Evolutionary conservation across 2,329 filamentous ascomycete genomes (phyloP).

Genomic region (Xylaria hypoxylon): DNA sequence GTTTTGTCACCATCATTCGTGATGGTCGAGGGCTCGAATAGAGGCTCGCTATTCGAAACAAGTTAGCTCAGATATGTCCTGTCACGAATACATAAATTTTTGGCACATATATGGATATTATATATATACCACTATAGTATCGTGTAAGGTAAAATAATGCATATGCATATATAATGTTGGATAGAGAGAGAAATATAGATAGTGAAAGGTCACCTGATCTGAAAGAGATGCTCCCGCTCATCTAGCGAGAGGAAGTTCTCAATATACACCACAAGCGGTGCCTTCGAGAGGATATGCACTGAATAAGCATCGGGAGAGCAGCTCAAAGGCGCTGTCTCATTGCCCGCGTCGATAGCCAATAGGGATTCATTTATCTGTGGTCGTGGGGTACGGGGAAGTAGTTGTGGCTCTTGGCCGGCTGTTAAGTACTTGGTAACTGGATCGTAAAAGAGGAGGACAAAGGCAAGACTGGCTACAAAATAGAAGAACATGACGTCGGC

Average conservation of each 20-base stretch:
- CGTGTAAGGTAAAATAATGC: background rate
- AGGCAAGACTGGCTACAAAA: constrained; percentile 56
- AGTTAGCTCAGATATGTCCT: constrained; percentile 14
- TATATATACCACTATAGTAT: background rate
- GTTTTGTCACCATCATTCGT: constrained; percentile 60
- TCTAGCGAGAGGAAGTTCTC: constrained; percentile 61
- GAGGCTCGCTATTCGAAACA: constrained; percentile 54
- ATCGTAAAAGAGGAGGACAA: constrained; percentile 59
- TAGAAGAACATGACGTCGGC: constrained; percentile 58
- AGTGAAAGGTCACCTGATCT: constrained; percentile 59
- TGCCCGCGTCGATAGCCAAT: constrained; percentile 59
- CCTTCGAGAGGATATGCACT: constrained; percentile 61
- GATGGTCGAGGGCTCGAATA: constrained; percentile 63
- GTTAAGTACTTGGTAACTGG: constrained; percentile 57
- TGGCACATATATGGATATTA: background rate
- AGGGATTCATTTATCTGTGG: constrained; percentile 64
- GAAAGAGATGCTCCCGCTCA: constrained; percentile 61
- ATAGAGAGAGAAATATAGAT: background rate
- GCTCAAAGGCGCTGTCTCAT: constrained; percentile 48
- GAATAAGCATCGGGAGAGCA: constrained; percentile 59
- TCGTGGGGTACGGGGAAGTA: constrained; percentile 54
- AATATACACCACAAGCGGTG: constrained; percentile 66
- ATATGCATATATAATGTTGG: background rate
- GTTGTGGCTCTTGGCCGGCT: constrained; percentile 42
- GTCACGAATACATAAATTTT: background rate